Evolutionary conservation across 352 stramenopile genomes (phyloP), one percentile per base, ranked within the genome.

Genomic region (Blastocystis sp.): DNA sequence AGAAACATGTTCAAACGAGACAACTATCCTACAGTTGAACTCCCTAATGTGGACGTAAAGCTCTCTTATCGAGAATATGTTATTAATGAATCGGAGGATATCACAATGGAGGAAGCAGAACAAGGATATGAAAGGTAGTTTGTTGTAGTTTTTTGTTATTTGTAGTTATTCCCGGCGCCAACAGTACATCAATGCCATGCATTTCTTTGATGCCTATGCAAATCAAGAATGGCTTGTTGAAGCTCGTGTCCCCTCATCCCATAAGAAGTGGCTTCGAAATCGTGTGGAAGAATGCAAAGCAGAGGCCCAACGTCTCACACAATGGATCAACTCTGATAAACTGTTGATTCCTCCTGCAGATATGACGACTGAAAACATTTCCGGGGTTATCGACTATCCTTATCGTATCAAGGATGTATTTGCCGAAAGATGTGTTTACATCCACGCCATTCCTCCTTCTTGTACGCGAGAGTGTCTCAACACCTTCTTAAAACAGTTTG

Each of bases 191-290:
- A 83, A 83, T 56, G 46, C 42, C 9, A 83, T 83, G 12, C 27
- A n/a, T 16, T 83, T 83, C 71, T 83, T 83, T 42, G 71, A 83
- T 56, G 21, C n/a, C 24, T 46, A 65, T 35, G 49, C 46, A 24
- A 83, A 83, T n/a, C 49, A 83, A 54, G 71, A 83, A 32, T 83
- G 71, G 71, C 46, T 83, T 11, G 71, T 83, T 21, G 71, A 83
- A 39, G 14, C 14, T 12, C 14, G 29, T 6, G 51, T 83, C 7
- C 71, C 71, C 29, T 66, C 46, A 12, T 27, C 51, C 2, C 71
- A 83, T 32, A 83, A 83, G 54, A 9, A 42, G 16, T 83, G 39
- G 24, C 71, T 83, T 9, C 49, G 24, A 9, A 4, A 43, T 19
- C 63, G 32, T 51, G 32, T 27, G 35, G 63, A 74, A 24, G 42